phyloP scores from a whole-genome alignment of 2,329 filamentous ascomycete genomes.

The Ilyonectria mors-panacis region DNA sequence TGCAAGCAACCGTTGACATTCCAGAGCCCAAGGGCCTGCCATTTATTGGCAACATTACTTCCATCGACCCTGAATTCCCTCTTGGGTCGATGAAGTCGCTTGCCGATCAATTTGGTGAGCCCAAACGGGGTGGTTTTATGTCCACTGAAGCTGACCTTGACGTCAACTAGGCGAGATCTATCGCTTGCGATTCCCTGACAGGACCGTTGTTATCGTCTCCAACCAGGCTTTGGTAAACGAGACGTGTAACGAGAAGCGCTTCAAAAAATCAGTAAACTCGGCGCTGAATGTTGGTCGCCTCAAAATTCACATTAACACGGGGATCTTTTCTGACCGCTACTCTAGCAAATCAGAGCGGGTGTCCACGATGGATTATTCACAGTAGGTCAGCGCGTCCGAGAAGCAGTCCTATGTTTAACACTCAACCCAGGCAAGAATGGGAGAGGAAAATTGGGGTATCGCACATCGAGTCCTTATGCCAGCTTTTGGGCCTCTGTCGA shows the following conservation, averaged over 20 bases:
- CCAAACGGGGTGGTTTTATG: background rate
- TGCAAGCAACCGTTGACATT: conserved; percentile 59
- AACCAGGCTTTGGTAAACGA: conserved; percentile 73
- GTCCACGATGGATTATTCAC: conserved; percentile 78
- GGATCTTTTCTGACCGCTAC: background rate
- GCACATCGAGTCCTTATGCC: conserved; percentile 77
- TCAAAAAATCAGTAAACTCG: conserved; percentile 69
- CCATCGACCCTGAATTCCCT: conserved; percentile 71
- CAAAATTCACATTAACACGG: background rate
- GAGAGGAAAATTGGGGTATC: conserved; percentile 74
- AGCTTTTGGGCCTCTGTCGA: conserved; percentile 77
- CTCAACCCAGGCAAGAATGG: conserved; percentile 55
- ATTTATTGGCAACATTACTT: conserved; percentile 74
- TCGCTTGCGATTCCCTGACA: conserved; percentile 31
- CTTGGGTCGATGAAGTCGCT: conserved; percentile 67
- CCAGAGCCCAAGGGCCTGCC: conserved; percentile 74
- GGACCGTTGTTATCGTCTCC: conserved; percentile 61
- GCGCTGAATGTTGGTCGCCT: conserved; percentile 57
- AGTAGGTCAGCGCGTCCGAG: conserved; percentile 49
- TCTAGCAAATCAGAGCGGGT: conserved; percentile 70
- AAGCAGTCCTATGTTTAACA: conserved; percentile 38
- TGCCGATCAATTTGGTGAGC: conserved; percentile 73
- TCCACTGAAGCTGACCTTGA: background rate
- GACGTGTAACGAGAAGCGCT: conserved; percentile 74
- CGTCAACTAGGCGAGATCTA: conserved; percentile 31